Evolutionary conservation across 805 yeast genomes (phyloP), one percentile per base, ranked within the genome.

Genomic region (Lipomyces starkeyi): DNA sequence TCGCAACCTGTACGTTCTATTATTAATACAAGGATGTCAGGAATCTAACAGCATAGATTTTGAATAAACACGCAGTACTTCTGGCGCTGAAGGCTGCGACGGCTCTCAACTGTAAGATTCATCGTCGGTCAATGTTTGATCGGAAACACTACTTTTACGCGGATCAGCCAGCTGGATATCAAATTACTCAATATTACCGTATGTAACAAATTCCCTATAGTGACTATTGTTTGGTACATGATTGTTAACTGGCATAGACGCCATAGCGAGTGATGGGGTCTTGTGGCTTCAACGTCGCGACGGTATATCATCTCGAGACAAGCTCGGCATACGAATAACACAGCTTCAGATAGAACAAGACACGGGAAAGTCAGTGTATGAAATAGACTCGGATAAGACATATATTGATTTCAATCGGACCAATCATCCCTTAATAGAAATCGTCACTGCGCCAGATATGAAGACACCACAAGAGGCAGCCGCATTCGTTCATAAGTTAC

Each of bases 151-250:
- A 95, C 77, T 93, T 95, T 78, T 95, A 95, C 77, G 94, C 93
- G 0, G 99, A 95, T 78, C 98, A 95, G 77, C 99, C 99, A 0
- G 79, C 90, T 63, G 99, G 99, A 0, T 95, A 93, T 78, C 99
- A 95, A 77, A 90, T 95, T 61, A 95, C 99, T 0, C 99, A 95
- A 78, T 91, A 87, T 75, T 91, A 85, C 76, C 67, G 73, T 70
- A 71, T 40, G 73, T 43, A 32, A n/a, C 57, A 43, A 37, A 17
- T 13, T 3, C 25, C 9, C 20, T 11, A 7, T n/a, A 27, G 9
- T 13, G 17, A 34, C 22, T 6, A 40, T 35, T n/a, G 49, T 14
- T n/a, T 11, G 13, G 22, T 3, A 14, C 5, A 5, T n/a, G 22
- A 37, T 14, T 43, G 49, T 5, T 43, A 43, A 43, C 37, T 17